Evolutionary conservation across 78 protist genomes (phyloP).

Genomic region (Anaeramoeba ignava): DNA sequence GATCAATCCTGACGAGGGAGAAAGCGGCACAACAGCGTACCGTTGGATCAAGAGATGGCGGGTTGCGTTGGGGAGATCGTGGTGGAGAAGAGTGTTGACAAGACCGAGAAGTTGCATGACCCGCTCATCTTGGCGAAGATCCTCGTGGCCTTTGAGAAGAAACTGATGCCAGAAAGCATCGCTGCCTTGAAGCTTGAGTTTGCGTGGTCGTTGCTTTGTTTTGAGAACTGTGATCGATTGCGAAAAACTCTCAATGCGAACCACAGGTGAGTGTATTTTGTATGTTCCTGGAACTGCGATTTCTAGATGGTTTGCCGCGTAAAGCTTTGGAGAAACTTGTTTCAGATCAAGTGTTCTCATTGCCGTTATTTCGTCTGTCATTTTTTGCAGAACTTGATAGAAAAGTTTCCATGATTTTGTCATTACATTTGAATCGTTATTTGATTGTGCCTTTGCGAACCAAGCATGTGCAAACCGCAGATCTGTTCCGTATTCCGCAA

Average conservation of each 20-base stretch:
- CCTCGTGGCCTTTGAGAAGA: background rate
- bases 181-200: background rate
- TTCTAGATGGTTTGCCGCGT: slow-evolving; percentile 53
- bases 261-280: slow-evolving; percentile 3
- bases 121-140: background rate
- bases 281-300: slow-evolving; percentile 92
- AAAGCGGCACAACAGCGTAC: slow-evolving; percentile 51
- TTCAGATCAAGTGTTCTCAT: slow-evolving; percentile 59
- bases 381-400: background rate
- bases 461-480: background rate
- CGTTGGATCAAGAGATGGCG: slow-evolving; percentile 13
- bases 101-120: background rate
- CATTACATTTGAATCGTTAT: background rate
- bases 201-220: background rate
- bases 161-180: background rate
- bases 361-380: background rate
- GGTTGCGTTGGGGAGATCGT: background rate
- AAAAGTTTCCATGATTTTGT: background rate
- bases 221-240: background rate
- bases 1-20: slow-evolving; percentile 7
- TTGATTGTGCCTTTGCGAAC: background rate
- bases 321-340: slow-evolving; percentile 68
- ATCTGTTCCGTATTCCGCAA: background rate
- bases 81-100: background rate
- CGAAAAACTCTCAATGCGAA: background rate